Percentiles rank a stretch among this genome's conserved stretches.
phyloP scores from a whole-genome alignment of 768 basidiomycete species.

The Rubroboletus satanas region DNA sequence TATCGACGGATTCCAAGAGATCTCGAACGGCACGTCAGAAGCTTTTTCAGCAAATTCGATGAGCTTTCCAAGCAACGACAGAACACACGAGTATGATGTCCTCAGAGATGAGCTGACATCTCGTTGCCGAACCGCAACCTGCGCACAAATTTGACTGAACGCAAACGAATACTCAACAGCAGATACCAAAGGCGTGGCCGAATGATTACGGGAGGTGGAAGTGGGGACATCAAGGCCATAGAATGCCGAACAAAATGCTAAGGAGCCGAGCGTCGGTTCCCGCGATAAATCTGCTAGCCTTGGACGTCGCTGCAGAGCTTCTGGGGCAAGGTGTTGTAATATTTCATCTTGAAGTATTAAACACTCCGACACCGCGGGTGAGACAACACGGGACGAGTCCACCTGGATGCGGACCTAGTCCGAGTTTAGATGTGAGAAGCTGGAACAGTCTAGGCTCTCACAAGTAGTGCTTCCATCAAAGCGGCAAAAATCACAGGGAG shows the following conservation, averaged over 20 bases:
- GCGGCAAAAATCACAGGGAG: slow-evolving; percentile 75
- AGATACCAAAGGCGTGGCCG: slow-evolving; percentile 49
- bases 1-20: slow-evolving; percentile 57
- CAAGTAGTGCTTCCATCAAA: slow-evolving; percentile 60
- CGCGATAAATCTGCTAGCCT: slow-evolving; percentile 39
- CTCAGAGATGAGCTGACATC: slow-evolving; percentile 36
- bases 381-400: slow-evolving; percentile 35
- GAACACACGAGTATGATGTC: slow-evolving; percentile 48
- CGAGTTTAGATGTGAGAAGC: not conserved
- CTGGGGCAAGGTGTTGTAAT: slow-evolving; percentile 46
- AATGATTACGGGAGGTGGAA: slow-evolving; percentile 23
- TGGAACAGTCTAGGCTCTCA: slow-evolving; percentile 31
- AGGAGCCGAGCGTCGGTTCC: slow-evolving; percentile 36
- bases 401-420: slow-evolving; percentile 36
- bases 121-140: slow-evolving; percentile 31
- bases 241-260: slow-evolving; percentile 57
- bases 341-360: slow-evolving; percentile 54
- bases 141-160: slow-evolving; percentile 45
- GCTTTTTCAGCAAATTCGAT: slow-evolving; percentile 38
- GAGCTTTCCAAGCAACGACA: slow-evolving; percentile 51
- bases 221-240: slow-evolving; percentile 46
- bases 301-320: slow-evolving; percentile 49
- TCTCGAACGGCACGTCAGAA: slow-evolving; percentile 28
- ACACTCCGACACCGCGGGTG: slow-evolving; percentile 37
- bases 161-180: slow-evolving; percentile 53